phyloP scores from a whole-genome alignment of 73 alveolate species.

The Blepharisma japonicum region DNA sequence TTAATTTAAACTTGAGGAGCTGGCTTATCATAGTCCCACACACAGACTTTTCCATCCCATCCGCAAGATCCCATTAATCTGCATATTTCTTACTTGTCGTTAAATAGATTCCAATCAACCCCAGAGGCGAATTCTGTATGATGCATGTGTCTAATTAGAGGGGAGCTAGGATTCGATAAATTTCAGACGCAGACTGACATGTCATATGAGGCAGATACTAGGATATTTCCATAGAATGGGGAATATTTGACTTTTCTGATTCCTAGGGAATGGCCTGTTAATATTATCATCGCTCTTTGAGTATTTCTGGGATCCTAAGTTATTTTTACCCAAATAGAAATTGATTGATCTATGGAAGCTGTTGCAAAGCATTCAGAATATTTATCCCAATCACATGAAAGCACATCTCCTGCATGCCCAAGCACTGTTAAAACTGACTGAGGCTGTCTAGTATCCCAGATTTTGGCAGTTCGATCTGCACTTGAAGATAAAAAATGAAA shows the following conservation, averaged over 20 bases:
- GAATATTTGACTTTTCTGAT: slow-evolving; percentile 86
- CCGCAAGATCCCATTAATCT: slow-evolving; percentile 79
- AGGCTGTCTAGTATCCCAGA: slow-evolving; percentile 88
- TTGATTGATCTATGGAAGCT: slow-evolving; percentile 82
- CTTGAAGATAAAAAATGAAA: slow-evolving; percentile 56
- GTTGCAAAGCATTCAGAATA: slow-evolving; percentile 83
- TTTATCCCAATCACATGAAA: slow-evolving; percentile 89
- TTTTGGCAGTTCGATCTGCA: slow-evolving; percentile 80
- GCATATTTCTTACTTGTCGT: slow-evolving; percentile 40
- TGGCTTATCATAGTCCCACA: slow-evolving; percentile 72
- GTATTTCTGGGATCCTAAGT: slow-evolving; percentile 53
- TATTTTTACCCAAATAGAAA: slow-evolving; percentile 61
- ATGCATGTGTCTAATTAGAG: slow-evolving; percentile 48
- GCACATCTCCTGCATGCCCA: slow-evolving; percentile 81
- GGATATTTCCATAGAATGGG: slow-evolving; percentile 80
- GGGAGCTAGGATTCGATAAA: slow-evolving; percentile 47
- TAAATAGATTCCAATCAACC: slow-evolving; percentile 82
- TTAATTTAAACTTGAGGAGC: background rate
- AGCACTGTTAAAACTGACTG: slow-evolving; percentile 80
- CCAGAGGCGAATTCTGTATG: slow-evolving; percentile 97
- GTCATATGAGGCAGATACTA: slow-evolving; percentile 92
- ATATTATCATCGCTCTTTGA: slow-evolving; percentile 57
- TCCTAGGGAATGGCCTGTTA: slow-evolving; percentile 88
- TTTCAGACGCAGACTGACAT: slow-evolving; percentile 92
- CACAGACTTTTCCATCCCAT: slow-evolving; percentile 92